Evolutionary conservation across 306 rosid genomes (phyloP).

Genomic region (Ziziphus jujuba): DNA sequence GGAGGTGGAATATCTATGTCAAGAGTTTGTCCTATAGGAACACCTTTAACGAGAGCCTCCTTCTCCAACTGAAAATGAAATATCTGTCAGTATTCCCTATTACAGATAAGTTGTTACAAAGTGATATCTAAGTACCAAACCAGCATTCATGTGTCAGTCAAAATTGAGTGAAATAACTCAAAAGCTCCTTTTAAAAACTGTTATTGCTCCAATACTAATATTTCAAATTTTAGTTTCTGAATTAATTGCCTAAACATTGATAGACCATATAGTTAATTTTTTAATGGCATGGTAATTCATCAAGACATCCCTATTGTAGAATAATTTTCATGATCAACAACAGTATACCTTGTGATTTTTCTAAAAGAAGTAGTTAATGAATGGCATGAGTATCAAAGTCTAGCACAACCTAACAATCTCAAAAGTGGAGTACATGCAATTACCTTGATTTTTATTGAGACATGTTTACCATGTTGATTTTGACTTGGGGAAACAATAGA

Average conservation of each 20-base stretch:
- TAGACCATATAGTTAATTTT: background rate
- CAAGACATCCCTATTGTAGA: background rate
- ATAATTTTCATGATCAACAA: conserved; percentile 7
- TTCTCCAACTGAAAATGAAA: conserved; percentile 77
- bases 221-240: background rate
- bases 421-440: background rate
- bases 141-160: background rate
- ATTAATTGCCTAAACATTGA: background rate
- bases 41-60: conserved; percentile 77
- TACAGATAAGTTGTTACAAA: too few relatives aligned
- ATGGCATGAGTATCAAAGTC: conserved; percentile 13
- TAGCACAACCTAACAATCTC: background rate
- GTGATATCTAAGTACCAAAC: background rate
- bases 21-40: conserved; percentile 65
- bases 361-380: conserved; percentile 5
- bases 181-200: conserved; percentile 13
- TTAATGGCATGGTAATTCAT: background rate
- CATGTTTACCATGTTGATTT: too few relatives aligned
- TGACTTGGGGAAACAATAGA: background rate
- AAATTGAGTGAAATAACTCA: conserved; percentile 19
- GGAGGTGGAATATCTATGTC: conserved; percentile 98
- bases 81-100: conserved; percentile 17
- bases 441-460: too few relatives aligned
- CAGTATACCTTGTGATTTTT: conserved; percentile 10
- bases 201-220: conserved; percentile 1